These are phyloP conservation scores for Fusarium ambrosium DNA, from an alignment of 2,329 filamentous ascomycete species.

Conservation along the genomic window DNA sequence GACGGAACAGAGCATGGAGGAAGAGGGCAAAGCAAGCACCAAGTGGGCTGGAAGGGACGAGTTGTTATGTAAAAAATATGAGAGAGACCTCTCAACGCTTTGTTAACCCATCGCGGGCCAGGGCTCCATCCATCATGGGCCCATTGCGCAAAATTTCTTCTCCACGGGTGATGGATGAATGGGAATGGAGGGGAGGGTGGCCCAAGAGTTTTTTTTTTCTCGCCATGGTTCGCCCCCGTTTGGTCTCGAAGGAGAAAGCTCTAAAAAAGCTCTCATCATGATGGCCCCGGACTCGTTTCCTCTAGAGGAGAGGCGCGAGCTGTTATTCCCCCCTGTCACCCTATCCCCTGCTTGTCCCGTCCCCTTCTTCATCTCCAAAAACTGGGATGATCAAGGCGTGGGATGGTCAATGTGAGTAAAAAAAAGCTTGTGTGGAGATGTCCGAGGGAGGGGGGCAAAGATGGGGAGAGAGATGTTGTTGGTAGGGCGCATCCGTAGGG, in stretches of 20 bases:
- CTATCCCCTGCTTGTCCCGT: background rate
- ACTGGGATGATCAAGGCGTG: background rate
- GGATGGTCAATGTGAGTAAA: background rate
- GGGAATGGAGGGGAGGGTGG: slow-evolving; percentile 7
- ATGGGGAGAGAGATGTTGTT: slow-evolving; percentile 14
- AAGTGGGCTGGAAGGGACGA: slow-evolving; percentile 42
- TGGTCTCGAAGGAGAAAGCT: slow-evolving; percentile 11
- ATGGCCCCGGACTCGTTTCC: slow-evolving; percentile 7
- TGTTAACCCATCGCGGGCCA: no score
- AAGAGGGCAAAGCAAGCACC: no score
- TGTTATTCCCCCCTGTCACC: background rate
- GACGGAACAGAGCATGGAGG: slow-evolving; percentile 16
- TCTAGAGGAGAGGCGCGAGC: background rate
- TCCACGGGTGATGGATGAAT: slow-evolving; percentile 25
- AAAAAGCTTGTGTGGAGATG: slow-evolving; percentile 5
- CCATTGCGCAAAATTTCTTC: slow-evolving; percentile 45
- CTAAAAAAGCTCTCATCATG: background rate
- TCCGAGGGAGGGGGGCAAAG: background rate
- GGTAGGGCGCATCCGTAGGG: slow-evolving; percentile 11
- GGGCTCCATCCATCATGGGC: slow-evolving; percentile 41
- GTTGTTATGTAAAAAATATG: slow-evolving; percentile 48
- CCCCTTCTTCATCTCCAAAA: background rate
- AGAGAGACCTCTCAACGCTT: slow-evolving; percentile 19
- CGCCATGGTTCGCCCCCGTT: slow-evolving; percentile 24
- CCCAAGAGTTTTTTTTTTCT: slow-evolving; percentile 4